These are phyloP conservation scores for Penicillium canariense DNA, from an alignment of 495 filamentous ascomycete species.

Conservation along the genomic window DNA sequence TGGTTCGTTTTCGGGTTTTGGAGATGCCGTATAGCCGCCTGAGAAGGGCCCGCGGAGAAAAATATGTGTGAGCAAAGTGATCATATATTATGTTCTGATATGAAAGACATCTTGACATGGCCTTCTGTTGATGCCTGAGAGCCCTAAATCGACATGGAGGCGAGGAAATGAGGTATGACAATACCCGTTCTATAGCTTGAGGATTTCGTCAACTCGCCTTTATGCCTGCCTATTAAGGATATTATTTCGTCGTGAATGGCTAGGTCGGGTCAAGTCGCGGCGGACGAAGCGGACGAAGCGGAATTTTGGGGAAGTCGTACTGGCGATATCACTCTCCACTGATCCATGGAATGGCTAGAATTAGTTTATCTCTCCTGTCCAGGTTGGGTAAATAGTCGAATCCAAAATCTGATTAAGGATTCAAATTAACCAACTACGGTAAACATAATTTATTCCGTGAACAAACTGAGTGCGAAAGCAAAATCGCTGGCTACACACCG, in stretches of 20 bases:
- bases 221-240: neutral
- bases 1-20: neutral
- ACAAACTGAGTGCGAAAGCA: neutral
- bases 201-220: neutral
- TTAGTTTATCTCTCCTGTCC: neutral
- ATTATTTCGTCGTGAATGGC: neutral
- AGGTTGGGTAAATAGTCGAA: neutral
- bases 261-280: neutral
- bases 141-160: no score
- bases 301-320: neutral
- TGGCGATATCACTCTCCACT: neutral
- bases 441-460: neutral
- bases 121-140: no score
- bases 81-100: no score
- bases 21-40: constrained; percentile 13
- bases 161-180: no score
- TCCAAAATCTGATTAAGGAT: neutral
- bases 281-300: neutral
- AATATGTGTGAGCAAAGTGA: no score
- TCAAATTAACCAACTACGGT: neutral
- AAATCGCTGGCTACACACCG: neutral
- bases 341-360: neutral
- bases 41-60: constrained; percentile 34
- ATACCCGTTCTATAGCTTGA: no score
- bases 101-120: no score